Base-by-base conservation (phyloP, 2,329 filamentous ascomycete species). In the Claviceps sp. region DNA sequence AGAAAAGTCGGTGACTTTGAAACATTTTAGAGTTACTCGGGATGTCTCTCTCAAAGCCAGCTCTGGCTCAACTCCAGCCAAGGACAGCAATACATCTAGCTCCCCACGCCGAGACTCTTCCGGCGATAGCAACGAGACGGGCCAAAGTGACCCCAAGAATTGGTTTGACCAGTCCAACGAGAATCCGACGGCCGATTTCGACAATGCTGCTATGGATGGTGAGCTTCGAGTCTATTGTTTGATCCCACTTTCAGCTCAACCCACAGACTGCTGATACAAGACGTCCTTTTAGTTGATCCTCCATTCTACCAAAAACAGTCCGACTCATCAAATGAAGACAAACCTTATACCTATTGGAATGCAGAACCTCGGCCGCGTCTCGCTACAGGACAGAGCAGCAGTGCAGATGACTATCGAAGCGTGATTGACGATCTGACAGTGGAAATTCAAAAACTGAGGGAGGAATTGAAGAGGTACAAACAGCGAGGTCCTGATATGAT, bases 391-490 rank as follows among this genome's bases (percentile, higher is more conserved):
- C 77, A 66, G 20, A 78, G 68, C 61, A 86, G 79, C 61, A 84
- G 82, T 49, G 81, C 78, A 30, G 86, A 86, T 52, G 87, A 90
- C 52, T 90, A 82, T 55, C 76, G 88, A 47, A 85, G 85, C 57
- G 86, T 95, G 16, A 94, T 95, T 47, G 88, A 95, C 60, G 88
- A 95, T 62, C 67, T 95, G 54, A 95, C 88, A 0, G 72, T 95
- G 26, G 85, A 89, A 62, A 94, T 93, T 63, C 86, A 88, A 63
- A 83, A 81, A 50, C 65, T 94, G 55, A 89, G 84, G 67, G 81
- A 84, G 58, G 81, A 82, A 60, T 61, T 94, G 51, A 84, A 79
- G 60, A 82, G 79, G 50, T 86, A 86, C 55, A 84, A 86, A 63
- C 81, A 80, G 56, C 69, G 78, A 26, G 80, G 84, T 1, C 79